Base-by-base conservation (phyloP, 306 rosid genomes). In the Prunus mira region DNA sequence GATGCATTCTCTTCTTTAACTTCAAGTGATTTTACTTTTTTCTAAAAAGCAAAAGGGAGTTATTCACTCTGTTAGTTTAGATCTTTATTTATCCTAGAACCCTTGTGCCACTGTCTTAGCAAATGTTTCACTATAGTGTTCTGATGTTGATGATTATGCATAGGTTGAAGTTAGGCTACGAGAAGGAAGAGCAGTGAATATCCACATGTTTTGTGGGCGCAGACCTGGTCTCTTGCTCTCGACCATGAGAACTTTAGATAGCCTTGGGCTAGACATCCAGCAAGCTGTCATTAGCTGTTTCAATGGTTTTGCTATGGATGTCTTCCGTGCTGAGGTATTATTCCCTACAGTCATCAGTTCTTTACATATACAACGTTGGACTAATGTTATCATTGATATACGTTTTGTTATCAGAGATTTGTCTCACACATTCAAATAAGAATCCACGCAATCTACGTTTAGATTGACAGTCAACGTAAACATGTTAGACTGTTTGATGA, bases 281-380 rank as follows among this genome's bases (percentile, higher is more conserved):
- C 99, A 95, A 69, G 99, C 99, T 66, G 99, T 95, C 46, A 92
- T 95, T 65, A 95, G 99, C 79, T 95, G 99, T 86, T 95, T 95
- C 83, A 92, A 95, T 76, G 99, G 97, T 30, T 95, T 95, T 76
- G 99, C 99, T 76, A 84, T 95, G 77, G 99, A 95, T 66, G 87
- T 95, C 51, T 95, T 95, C 88, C 89, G 93, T 62, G 97, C 99
- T 27, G 97, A 95, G 97, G 99, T 95, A 84, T 67, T 43, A 4
- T 18, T 61, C 34, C 28, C 18, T 27, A 4, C 60, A 2, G 60
- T 61, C 28, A 19, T 61, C 60, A 18, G 7, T 73, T 55, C 19
- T 34, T 34, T 58, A 0, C 5, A 14, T 0, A 3, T 17, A 41
- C 11, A 71, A 5, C n/a, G 3, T 2, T 14, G 17, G 18, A 57